Percentiles rank a stretch among this genome's conserved stretches.
Conservation (phyloP, 306 rosid genomes). For the Begonia loranthoides region DNA sequence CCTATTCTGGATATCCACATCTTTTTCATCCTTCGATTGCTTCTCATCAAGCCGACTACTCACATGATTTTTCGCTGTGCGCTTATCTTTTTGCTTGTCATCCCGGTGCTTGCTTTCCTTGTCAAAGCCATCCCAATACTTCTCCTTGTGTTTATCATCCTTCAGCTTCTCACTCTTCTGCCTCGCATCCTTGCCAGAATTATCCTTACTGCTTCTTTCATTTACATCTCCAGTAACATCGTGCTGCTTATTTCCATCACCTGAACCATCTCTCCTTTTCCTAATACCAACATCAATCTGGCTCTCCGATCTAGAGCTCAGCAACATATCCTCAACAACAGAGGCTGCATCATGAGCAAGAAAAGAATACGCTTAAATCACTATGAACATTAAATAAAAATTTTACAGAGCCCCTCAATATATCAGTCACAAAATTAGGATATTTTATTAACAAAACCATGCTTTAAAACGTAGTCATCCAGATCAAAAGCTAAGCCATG, state of each 20-base stretch:
- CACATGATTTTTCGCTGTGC: constrained; percentile 43
- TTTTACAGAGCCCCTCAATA: too few relatives aligned
- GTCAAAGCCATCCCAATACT: constrained; percentile 53
- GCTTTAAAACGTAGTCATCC: too few relatives aligned
- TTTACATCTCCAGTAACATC: constrained; percentile 48
- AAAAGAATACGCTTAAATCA: constrained; percentile 10
- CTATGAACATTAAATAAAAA: too few relatives aligned
- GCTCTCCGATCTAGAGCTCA: constrained; percentile 54
- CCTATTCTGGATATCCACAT: constrained; percentile 58
- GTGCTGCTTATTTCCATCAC: constrained; percentile 47
- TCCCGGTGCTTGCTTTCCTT: constrained; percentile 64
- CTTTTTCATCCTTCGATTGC: constrained; percentile 62
- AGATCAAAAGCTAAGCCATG: too few relatives aligned
- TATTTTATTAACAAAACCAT: too few relatives aligned
- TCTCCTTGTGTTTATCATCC: constrained; percentile 75
- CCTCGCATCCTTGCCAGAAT: constrained; percentile 47
- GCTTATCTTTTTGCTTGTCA: constrained; percentile 66
- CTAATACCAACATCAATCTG: constrained; percentile 53
- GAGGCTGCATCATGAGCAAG: constrained; percentile 28
- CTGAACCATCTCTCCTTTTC: constrained; percentile 57
- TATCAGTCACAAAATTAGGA: too few relatives aligned
- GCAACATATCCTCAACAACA: constrained; percentile 42
- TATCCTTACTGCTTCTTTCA: constrained; percentile 54
- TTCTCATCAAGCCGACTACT: constrained; percentile 66
- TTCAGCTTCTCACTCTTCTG: constrained; percentile 77